Evolutionary conservation across 805 yeast species (phyloP), one percentile per base, ranked within the genome.

Genomic region (Saccharomycopsis javanensis): DNA sequence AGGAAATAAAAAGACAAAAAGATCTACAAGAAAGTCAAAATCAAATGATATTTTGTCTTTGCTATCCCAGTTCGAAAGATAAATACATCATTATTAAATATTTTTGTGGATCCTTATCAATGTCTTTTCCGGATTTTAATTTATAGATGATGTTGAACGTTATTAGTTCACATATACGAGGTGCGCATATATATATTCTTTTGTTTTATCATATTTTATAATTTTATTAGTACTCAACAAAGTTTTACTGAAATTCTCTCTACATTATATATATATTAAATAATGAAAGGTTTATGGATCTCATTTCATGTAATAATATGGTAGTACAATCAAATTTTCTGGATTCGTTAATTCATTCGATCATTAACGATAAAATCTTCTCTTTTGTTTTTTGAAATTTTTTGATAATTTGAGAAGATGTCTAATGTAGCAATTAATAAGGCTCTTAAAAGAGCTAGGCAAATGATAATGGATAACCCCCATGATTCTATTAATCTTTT

Each of bases 401-500:
- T 11, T 8, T 18, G n/a, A 5, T 18, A 20, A 8, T 3, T 20
- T 16, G 6, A 8, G 25, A 20, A 42, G 28, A 42, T 42, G 48
- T 42, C 48, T 23, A 42, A 11, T 42, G n/a, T 8, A 8, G 48
- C 48, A 10, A 25, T 42, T 18, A 52, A 31, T 20, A 57, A 59
- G 28, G 56, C 68, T 13, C 62, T 81, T 58, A 81, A 79, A 64
- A 74, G 72, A 31, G 84, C 85, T 1, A 78, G 72, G 60, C 65
- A 63, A 46, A 81, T 84, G 0, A 69, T 86, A 53, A 77, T 77
- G 18, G 72, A 72, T 20, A 85, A 88, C 60, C 81, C 82, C 10
- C 86, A 81, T 37, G 75, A 77, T 27, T 88, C 88, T 4, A 69
- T 83, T 33, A 81, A 79, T 31, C 67, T 77, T 51, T 78, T 83